Conservation (phyloP, 805 yeast species). For the Yamadazyma nakazawae region DNA sequence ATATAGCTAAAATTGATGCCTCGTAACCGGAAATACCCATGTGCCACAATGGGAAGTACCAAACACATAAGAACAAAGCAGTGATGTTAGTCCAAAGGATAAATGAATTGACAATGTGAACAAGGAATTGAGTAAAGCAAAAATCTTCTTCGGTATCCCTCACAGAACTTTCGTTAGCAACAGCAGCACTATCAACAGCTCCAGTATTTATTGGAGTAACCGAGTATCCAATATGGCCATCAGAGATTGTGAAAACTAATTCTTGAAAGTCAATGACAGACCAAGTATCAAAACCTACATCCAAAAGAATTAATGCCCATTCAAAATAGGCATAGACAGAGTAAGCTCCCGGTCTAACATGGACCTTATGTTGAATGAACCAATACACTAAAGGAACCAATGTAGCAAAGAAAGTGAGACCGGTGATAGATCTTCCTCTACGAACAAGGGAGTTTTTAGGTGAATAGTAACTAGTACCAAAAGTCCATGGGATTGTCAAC, state of each 20-base stretch:
- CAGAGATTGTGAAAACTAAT: constrained; percentile 47
- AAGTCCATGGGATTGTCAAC: constrained; percentile 89
- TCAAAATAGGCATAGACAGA: constrained; percentile 92
- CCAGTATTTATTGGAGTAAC: neutral
- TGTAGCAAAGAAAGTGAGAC: constrained; percentile 62
- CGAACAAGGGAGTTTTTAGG: constrained; percentile 44
- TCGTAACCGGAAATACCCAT: constrained; percentile 98
- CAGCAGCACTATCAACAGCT: neutral
- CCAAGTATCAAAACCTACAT: constrained; percentile 81
- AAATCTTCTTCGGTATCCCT: constrained; percentile 26
- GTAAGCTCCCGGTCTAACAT: constrained; percentile 87
- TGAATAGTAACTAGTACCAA: constrained; percentile 54
- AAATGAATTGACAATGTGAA: constrained; percentile 60
- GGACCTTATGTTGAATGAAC: constrained; percentile 91
- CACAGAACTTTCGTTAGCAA: neutral
- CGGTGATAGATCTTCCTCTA: constrained; percentile 50
- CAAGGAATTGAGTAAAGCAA: constrained; percentile 33
- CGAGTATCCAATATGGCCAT: constrained; percentile 21
- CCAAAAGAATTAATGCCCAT: constrained; percentile 84
- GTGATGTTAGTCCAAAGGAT: constrained; percentile 85
- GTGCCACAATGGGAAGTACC: constrained; percentile 98
- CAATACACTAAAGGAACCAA: constrained; percentile 81
- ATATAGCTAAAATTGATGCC: constrained; percentile 52
- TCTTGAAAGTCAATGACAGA: constrained; percentile 66
- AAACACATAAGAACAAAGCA: constrained; percentile 77